Base-by-base conservation (phyloP, 2,329 filamentous ascomycete genomes). In the Colletotrichum scovillei region DNA sequence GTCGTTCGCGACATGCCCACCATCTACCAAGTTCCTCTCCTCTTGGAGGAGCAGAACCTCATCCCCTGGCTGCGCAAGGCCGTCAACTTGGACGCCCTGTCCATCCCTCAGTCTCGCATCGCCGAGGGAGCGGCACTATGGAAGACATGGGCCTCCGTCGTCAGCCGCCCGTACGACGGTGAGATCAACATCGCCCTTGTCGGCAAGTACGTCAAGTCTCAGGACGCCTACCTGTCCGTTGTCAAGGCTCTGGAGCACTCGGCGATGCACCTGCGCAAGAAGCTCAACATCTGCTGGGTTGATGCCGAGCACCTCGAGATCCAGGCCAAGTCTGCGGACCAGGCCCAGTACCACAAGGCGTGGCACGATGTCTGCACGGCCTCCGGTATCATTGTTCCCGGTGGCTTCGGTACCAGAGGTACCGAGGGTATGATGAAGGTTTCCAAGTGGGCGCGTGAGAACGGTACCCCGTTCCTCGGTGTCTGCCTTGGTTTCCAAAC, bases 11-110 rank as follows among this genome's bases (percentile, higher is more conserved):
- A 98, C 81, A 94, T 98, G 83, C 88, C 92, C 24, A 95, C 95
- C 14, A 97, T 94, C 65, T 99, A 99, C 84, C 95, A 98, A 76
- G 96, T 98, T 3, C 97, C 97, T 0, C 88, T 98, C n/a, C 92
- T 98, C 28, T 92, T 98, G 16, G 90, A 96, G 77, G 88, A 95
- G 77, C 94, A 98, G 84, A 90, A 92, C 28, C 87, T 98, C 2
- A 86, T 96, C 9, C 82, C 87, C 14, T 88, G 91, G n/a, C 86
- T 98, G 67, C 88, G 87, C 49, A 84, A 88, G 22, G 88, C 91
- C 22, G 87, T 98, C 38, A 87, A 88, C 46, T 88, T 98, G 12
- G 89, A 93, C 74, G 81, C 84, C 22, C 79, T 92, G 59, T 77
- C 80, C 12, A 87, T 91, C 63, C 78, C 91, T 1, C 84, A 88